A percentile compares a stretch with the other conserved stretches of the same genome.
Evolutionary conservation across 805 yeast species (phyloP).

Genomic region (Candida broadrunensis): DNA sequence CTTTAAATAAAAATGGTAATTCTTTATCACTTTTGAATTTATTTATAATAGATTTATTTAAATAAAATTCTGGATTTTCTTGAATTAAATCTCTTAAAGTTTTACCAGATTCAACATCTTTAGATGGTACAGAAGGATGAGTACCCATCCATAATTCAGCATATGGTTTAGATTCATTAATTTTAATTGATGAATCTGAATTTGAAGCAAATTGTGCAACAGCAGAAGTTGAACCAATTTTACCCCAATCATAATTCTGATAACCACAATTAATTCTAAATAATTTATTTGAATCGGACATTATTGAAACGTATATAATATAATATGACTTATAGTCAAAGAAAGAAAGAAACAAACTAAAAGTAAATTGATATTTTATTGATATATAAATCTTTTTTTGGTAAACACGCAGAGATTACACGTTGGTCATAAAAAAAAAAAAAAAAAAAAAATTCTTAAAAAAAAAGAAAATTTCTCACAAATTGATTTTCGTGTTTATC

Average conservation of each 20-base stretch:
- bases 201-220: constrained; percentile 84
- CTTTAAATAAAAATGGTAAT: constrained; percentile 91
- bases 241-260: constrained; percentile 88
- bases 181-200: constrained; percentile 57
- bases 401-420: too few species aligned
- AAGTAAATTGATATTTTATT: too few species aligned
- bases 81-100: constrained; percentile 66
- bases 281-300: constrained; percentile 20
- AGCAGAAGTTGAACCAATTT: constrained; percentile 77
- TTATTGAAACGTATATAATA: constrained; percentile 2
- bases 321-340: not conserved
- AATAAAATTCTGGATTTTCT: constrained; percentile 52
- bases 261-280: constrained; percentile 52
- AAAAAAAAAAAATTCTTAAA: too few species aligned
- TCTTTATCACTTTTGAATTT: constrained; percentile 70
- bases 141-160: constrained; percentile 99
- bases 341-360: not conserved
- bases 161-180: constrained; percentile 79
- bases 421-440: too few species aligned
- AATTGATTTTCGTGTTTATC: too few species aligned
- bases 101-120: constrained; percentile 49
- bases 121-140: constrained; percentile 87
- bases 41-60: constrained; percentile 56
- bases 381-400: too few species aligned
- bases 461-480: too few species aligned